Evolutionary conservation across 192 early-diverging fungal species (phyloP), one percentile per base, ranked within the genome.

Genomic region (Backusella tarrabulga): DNA sequence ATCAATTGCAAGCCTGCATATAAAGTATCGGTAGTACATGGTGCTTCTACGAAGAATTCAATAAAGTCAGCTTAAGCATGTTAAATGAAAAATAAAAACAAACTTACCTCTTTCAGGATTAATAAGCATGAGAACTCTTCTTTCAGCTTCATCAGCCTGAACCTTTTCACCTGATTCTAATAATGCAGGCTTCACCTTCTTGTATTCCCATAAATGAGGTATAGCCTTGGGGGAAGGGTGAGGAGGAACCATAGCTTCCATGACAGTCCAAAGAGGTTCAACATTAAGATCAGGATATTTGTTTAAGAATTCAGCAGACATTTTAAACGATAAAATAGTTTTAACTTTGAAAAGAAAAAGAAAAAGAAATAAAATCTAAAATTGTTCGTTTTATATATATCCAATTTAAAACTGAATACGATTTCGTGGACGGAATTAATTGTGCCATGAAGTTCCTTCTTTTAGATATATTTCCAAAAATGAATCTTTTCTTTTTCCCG

Each of bases 241-340:
- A 29, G 70, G 70, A 71, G 70, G 70, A 41, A 71, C 70, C 70
- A 71, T 71, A 2, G 70, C 41, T 42, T 71, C 70, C 70, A 71
- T 71, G 38, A 71, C 70, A 26, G 70, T 71, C 70, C 70, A 71
- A 6, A 71, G 41, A 42, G 70, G 70, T 42, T 71, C 70, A 23
- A 42, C 23, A 42, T 71, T 71, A 23, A 71, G 35, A 42, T 71
- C 70, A 71, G 70, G 23, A 26, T 40, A 71, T 36, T 41, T 71
- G 23, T 35, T 42, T 26, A 71, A 71, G 41, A 71, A 71, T 36
- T 44, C 70, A 46, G 35, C 35, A 29, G 56, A 63, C 56, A 63
- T 63, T 63, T 63, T 63, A 29, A 29, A 32, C 8, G 12, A 63
- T 12, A 29, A 29, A 29, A 29, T 26, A 29, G 8, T 29, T 63